Conservation (phyloP, 805 yeast species). For the Naumovozyma baii region DNA sequence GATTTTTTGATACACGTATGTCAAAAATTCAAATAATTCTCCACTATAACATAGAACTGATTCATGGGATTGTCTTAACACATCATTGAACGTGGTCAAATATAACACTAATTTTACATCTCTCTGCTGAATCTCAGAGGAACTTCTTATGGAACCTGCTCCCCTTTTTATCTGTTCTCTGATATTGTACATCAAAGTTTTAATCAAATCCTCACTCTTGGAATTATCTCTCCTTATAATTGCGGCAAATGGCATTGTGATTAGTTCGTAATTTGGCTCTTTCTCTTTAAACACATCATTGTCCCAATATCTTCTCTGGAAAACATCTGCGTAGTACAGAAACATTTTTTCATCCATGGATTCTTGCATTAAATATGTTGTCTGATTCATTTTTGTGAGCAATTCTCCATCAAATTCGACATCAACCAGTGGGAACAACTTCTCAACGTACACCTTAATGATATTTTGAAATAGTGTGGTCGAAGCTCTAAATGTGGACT, state of each 20-base stretch:
- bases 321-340: constrained; percentile 32
- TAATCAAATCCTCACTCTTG: constrained; percentile 20
- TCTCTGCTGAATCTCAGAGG: constrained; percentile 58
- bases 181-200: constrained; percentile 35
- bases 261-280: constrained; percentile 50
- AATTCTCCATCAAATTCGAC: constrained; percentile 32
- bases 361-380: constrained; percentile 44
- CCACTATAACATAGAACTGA: constrained; percentile 36
- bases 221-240: constrained; percentile 48
- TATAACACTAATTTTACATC: constrained; percentile 72
- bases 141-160: constrained; percentile 68
- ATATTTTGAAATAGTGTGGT: constrained; percentile 60
- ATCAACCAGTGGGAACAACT: constrained; percentile 56
- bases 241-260: constrained; percentile 65
- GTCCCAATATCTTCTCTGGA: constrained; percentile 35
- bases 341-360: constrained; percentile 52
- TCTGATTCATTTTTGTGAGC: constrained; percentile 33
- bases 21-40: constrained; percentile 36
- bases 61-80: constrained; percentile 57
- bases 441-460: constrained; percentile 44
- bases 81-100: constrained; percentile 57
- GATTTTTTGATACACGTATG: constrained; percentile 22
- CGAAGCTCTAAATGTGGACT: constrained; percentile 58
- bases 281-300: constrained; percentile 49
- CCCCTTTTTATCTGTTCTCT: constrained; percentile 61